A percentile compares a stretch with the other conserved stretches of the same genome.
Evolutionary conservation across 805 yeast species (phyloP).

Genomic region (Kazachstania kunashirensis): DNA sequence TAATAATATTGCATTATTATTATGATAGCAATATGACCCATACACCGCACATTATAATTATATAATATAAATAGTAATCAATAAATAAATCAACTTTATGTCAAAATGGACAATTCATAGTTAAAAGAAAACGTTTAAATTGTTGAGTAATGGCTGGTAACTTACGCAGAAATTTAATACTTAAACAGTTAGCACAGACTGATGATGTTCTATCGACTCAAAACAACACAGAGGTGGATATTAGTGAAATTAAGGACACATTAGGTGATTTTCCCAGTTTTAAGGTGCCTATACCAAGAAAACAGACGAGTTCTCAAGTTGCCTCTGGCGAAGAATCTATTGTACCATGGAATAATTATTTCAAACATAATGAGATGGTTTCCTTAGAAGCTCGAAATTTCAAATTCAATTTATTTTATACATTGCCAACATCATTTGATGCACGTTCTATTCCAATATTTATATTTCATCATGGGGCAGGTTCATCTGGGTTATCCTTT

Average conservation of each 20-base stretch:
- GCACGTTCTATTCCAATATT: constrained; percentile 41
- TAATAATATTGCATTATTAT: no score
- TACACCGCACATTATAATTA: no score
- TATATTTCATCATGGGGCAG: constrained; percentile 90
- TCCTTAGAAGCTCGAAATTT: constrained; percentile 11
- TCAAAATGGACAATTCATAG: no score
- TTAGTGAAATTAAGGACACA: constrained; percentile 3
- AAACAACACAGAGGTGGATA: no score
- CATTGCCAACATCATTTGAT: constrained; percentile 36
- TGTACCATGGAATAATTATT: constrained; percentile 24
- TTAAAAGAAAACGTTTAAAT: no score
- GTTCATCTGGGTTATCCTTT: constrained; percentile 76
- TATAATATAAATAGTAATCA: no score
- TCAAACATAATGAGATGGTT: constrained; percentile 12
- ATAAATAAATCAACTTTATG: no score
- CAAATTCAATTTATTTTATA: constrained; percentile 47
- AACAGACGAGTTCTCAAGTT: not conserved
- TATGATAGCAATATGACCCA: no score
- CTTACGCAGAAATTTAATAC: constrained; percentile 12
- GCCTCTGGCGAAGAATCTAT: constrained; percentile 1
- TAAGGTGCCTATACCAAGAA: not conserved
- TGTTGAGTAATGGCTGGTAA: constrained; percentile 13
- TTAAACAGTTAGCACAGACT: constrained; percentile 2
- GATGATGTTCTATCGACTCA: constrained; percentile 5
- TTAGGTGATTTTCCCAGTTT: constrained; percentile 2